Base-by-base conservation (phyloP, 202 grass and related monocot species). In the Alloteropsis angusta region DNA sequence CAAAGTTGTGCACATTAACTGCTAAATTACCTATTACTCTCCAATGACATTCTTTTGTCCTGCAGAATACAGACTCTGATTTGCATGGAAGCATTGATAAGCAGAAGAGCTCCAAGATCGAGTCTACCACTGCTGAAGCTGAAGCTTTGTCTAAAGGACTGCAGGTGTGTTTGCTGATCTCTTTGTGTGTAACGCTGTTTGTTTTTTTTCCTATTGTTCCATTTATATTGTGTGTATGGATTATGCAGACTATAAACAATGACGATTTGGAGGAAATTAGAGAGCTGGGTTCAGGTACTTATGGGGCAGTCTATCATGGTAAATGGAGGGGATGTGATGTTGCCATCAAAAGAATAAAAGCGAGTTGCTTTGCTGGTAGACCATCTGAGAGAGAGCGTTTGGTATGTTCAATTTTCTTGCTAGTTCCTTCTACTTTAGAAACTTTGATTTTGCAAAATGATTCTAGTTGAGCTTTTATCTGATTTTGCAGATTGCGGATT, bases 261-360 rank as follows among this genome's bases (percentile, higher is more conserved):
- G 96, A 95, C 71, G 96, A 98, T 89, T 88, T 98, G 78, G 96
- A 98, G 71, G 96, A 98, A 79, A 89, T 98, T 82, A 98, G 81
- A 88, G 92, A 93, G 75, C 87, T 98, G 63, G 96, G 96, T 82
- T 88, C 87, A 60, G 96, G 96, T 80, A 98, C 92, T 47, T 98
- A 95, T 87, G 96, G 96, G 42, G 38, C 92, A 16, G 96, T 98
- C 21, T 98, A 73, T 76, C 86, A 98, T 94, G 96, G 96, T 62
- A 98, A 98, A 85, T 98, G 96, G 96, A 94, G 88, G 77, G 96
- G 96, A 71, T 98, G 92, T 44, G 96, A 98, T 74, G 92, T 98
- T 83, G 96, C 96, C 42, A 91, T 98, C 79, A 98, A 98, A 93
- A 94, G 89, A 93, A 98, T 98, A 90, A 98, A 98, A 87, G 89